Conservation (phyloP, 2,329 filamentous ascomycete species). For the Stenocarpella maydis region DNA sequence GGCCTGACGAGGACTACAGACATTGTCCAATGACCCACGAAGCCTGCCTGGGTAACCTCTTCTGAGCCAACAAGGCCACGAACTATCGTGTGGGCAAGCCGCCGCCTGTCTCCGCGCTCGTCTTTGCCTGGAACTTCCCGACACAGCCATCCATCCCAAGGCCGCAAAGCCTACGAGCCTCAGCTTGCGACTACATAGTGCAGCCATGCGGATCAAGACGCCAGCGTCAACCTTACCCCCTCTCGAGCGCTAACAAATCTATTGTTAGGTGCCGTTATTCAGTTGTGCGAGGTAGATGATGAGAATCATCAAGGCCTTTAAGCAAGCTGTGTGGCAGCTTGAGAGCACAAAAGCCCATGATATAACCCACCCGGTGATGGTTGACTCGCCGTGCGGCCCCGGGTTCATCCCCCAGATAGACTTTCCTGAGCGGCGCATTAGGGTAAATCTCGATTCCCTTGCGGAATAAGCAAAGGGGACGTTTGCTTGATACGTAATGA, state of each 20-base stretch:
- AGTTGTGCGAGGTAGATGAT: neutral
- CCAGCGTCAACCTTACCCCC: neutral
- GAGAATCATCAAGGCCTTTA: neutral
- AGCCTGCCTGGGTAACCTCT: neutral
- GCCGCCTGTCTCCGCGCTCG: no score
- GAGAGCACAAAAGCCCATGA: neutral
- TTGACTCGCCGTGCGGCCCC: neutral
- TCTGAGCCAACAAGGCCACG: neutral
- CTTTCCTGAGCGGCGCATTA: neutral
- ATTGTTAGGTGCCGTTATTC: neutral
- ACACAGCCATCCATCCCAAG: conserved; percentile 25
- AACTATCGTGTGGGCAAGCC: no score
- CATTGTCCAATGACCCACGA: no score
- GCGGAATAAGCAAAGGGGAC: conserved; percentile 4
- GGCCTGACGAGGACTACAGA: neutral
- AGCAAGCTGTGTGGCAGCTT: neutral
- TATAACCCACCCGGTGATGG: neutral
- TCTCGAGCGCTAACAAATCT: neutral
- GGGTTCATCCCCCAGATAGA: neutral
- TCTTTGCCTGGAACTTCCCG: neutral
- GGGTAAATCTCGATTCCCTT: conserved; percentile 3
- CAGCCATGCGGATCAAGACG: neutral
- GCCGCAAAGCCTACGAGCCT: neutral
- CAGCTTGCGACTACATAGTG: conserved; percentile 1
- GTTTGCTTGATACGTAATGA: neutral